Evolutionary conservation across 163 green algal species (phyloP).

Genomic region (Prototheca cutis): DNA sequence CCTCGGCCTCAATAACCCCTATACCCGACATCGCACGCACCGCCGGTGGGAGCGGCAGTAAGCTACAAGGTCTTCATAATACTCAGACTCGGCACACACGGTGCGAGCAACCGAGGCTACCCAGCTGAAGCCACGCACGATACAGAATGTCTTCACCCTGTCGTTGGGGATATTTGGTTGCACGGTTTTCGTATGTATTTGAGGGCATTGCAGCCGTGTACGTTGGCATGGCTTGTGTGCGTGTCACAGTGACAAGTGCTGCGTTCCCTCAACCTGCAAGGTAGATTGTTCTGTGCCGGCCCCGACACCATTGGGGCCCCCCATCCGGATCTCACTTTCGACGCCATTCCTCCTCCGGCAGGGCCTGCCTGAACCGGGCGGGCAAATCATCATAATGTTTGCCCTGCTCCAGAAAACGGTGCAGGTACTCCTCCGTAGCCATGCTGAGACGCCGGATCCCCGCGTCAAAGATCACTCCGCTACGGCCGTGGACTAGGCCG

Average conservation of each 20-base stretch:
- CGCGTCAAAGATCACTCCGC: no score
- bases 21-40: no score
- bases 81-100: conserved; percentile 67
- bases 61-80: conserved; percentile 69
- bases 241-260: no score
- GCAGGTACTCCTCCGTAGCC: conserved; percentile 57
- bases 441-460: no score
- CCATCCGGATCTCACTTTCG: conserved; percentile 21
- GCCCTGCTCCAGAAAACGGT: conserved; percentile 34
- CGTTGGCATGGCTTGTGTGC: no score
- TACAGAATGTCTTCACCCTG: conserved; percentile 75
- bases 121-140: conserved; percentile 61
- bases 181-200: neutral
- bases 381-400: conserved; percentile 56
- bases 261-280: no score
- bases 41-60: conserved; percentile 35
- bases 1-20: no score
- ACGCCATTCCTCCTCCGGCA: conserved; percentile 33
- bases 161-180: no score
- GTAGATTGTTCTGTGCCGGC: no score
- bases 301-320: no score
- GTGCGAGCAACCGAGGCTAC: conserved; percentile 36
- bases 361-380: conserved; percentile 28
- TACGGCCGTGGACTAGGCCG: no score
- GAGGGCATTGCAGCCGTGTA: neutral